Evolutionary conservation across 1,284 basidiomycete species (phyloP), one percentile per base, ranked within the genome.

Genomic region (Xerocomus amazonicus): DNA sequence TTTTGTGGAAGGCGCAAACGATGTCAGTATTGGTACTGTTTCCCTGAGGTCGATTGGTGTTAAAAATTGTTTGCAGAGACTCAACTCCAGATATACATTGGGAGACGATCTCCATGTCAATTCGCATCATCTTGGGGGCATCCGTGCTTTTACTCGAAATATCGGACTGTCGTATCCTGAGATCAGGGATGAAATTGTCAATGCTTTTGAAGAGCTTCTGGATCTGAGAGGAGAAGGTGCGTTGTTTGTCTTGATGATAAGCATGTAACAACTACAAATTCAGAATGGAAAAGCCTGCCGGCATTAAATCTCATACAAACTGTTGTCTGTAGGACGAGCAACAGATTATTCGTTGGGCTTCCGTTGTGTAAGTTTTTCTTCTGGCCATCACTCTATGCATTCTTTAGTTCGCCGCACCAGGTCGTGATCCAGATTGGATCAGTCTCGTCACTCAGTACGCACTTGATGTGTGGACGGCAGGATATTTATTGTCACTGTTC

Each of bases 261-360:
- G 19, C 32, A 36, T 26, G n/a, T 5, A 40, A 29, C 35, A 19
- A 45, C 19, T 23, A 23, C 43, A 29, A 33, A 26, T 4, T 4
- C 45, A 69, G 67, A 63, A 29, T 67, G 66, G 67, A 56, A 52
- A 19, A 47, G 48, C 13, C 35, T 66, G 4, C 56, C 54, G 0
- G 60, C 47, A 10, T 23, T 66, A 2, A 4, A 16, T 40, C 39
- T 45, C 26, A 9, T 61, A 7, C 53, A 52, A 38, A 44, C 61
- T 16, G 55, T 74, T 6, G 54, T 72, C 8, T 61, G 65, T 35
- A 59, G 69, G 27, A 54, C 62, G 13, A 69, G 52, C 36, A 74
- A 71, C 48, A 63, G 75, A 14, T 47, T 69, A 9, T 71, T 75
- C 46, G 67, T 75, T 28, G 73, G 74, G 2, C 56, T 68, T 7